Conservation (phyloP, 257 asterid genomes). For the Solanum chilense region DNA sequence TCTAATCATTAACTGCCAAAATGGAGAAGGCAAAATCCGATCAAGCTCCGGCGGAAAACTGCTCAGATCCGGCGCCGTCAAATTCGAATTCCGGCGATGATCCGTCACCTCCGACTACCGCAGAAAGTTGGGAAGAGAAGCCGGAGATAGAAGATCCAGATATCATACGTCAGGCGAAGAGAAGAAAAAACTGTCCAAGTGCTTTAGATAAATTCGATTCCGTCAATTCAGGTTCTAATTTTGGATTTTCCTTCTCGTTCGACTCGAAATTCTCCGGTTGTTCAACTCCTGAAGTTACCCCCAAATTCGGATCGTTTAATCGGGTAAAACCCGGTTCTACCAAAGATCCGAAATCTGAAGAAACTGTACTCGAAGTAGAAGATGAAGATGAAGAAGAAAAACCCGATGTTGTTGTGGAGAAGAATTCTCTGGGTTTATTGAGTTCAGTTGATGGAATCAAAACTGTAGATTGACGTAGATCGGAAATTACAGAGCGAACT, state of each 20-base stretch:
- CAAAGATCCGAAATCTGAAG: background rate
- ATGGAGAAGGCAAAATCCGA: background rate
- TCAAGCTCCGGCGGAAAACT: background rate
- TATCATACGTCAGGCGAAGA: conserved; percentile 3
- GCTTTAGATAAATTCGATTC: conserved; percentile 6
- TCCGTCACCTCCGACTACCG: background rate
- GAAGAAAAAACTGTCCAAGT: conserved; percentile 11
- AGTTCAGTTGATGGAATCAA: background rate
- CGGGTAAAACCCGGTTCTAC: background rate
- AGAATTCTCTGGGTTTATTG: background rate
- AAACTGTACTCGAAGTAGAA: background rate
- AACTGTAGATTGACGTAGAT: background rate
- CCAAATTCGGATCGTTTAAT: conserved; percentile 19
- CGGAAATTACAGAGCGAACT: background rate
- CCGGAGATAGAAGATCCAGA: background rate
- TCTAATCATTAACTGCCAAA: background rate
- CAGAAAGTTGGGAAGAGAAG: background rate
- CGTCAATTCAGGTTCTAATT: background rate
- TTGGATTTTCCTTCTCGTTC: conserved; percentile 12
- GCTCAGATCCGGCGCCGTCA: background rate
- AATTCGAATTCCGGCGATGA: background rate
- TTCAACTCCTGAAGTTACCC: conserved; percentile 18
- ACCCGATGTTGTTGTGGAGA: background rate
- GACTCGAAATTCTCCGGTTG: conserved; percentile 14
- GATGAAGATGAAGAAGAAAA: background rate